These are phyloP conservation scores for Cadophora malorum DNA, from an alignment of 2,329 filamentous ascomycete species.

Conservation along the genomic window DNA sequence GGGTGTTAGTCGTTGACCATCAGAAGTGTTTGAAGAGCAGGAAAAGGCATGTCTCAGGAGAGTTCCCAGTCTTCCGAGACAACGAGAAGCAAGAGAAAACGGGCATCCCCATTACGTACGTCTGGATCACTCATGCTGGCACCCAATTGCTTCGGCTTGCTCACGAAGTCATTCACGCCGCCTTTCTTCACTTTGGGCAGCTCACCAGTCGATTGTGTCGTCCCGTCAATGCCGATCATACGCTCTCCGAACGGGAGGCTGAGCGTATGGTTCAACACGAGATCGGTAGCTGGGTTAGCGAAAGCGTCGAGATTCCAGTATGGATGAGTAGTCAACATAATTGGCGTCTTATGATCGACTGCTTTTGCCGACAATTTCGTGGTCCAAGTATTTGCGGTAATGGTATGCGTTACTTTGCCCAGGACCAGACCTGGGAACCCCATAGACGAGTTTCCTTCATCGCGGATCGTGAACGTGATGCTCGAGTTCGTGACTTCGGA, in stretches of 20 bases:
- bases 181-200: slow-evolving; percentile 70
- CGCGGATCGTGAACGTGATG: slow-evolving; percentile 70
- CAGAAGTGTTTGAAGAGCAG: no score
- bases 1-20: no score
- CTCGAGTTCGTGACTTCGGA: slow-evolving; percentile 59
- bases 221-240: slow-evolving; percentile 70
- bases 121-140: slow-evolving; percentile 65
- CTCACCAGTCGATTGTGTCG: slow-evolving; percentile 74
- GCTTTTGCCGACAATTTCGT: slow-evolving; percentile 73
- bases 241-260: slow-evolving; percentile 74
- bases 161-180: slow-evolving; percentile 82
- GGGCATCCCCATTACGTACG: no score
- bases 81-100: no score
- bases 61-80: no score
- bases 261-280: slow-evolving; percentile 73
- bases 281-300: slow-evolving; percentile 67
- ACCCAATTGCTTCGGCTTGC: slow-evolving; percentile 76
- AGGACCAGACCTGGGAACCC: slow-evolving; percentile 68
- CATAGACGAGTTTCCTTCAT: slow-evolving; percentile 58
- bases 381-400: slow-evolving; percentile 69
- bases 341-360: slow-evolving; percentile 76
- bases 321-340: slow-evolving; percentile 75
- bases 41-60: no score
- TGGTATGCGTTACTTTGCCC: slow-evolving; percentile 67
- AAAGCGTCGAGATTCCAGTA: slow-evolving; percentile 78